Base-by-base conservation (phyloP, 163 green algal genomes). In the Chlorella variabilis region DNA sequence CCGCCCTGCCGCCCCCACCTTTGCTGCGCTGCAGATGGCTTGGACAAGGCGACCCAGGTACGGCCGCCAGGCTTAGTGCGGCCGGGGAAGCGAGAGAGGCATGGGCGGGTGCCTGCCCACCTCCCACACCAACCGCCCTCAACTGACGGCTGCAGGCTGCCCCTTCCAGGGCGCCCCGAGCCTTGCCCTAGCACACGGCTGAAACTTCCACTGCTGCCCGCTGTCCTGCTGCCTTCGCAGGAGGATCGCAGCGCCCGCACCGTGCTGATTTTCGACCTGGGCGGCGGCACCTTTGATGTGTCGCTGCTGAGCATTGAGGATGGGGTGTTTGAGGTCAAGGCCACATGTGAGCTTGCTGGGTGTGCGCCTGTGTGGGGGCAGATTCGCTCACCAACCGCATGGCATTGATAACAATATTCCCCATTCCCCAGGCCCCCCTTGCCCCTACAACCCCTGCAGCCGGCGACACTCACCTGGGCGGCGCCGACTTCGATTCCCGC, bases 271-370 rank as follows among this genome's bases (percentile, higher is more conserved):
- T 99, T 98, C 81, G 96, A 99, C 87, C 87, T 99, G 82, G 97
- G 97, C 41, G 97, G 97, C 78, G 97, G 97, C 76, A 99, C 97
- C 68, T 99, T 99, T 84, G 97, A 99, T 89, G 97, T 99, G n/a
- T 98, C 92, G 81, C 96, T 99, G 76, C 91, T 99, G 41, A 98
- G 94, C 82, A 99, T 99, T 83, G 97, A 99, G 89, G 95, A 96
- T 83, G 97, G 97, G 61, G 95, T 99, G 9, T 99, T 99, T 80
- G 97, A 99, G 93, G 95, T 98, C 31, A 1, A 49, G 54, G 23
- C 23, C 6, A 29, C 23, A n/a, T 11, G 29, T 18, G 59, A 34
- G 59, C 11, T 17, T 49, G 38, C 70, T 34, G 21, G 49, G 70
- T 45, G 73, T 58, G 33, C 25, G 42, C 21, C 36, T 29, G 17